A percentile compares a stretch with the other conserved stretches of the same genome.
These are phyloP conservation scores for Boletus eberwhitei DNA, from an alignment of 768 basidiomycete genomes.

Conservation along the genomic window DNA sequence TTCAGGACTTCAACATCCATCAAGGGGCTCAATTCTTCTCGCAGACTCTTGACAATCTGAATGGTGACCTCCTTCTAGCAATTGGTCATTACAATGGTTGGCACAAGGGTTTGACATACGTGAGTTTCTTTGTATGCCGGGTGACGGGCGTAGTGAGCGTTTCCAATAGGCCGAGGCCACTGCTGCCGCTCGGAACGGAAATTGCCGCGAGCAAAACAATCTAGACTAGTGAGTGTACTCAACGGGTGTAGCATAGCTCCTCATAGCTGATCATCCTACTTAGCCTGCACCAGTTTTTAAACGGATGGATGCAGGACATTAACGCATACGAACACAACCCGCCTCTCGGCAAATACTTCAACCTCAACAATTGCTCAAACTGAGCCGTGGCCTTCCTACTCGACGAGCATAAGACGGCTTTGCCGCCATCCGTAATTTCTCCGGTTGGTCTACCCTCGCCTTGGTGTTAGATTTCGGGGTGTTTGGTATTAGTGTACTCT, in stretches of 20 bases:
- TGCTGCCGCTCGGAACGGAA: conserved; percentile 47
- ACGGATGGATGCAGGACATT: conserved; percentile 66
- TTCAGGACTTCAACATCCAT: conserved; percentile 66
- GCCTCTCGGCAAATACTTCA: conserved; percentile 64
- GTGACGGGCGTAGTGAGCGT: not conserved
- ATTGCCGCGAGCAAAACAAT: conserved; percentile 79
- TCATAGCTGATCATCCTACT: not conserved
- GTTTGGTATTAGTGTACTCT: not conserved
- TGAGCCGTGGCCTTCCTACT: not conserved
- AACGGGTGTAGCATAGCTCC: not conserved
- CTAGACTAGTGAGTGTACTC: conserved; percentile 68
- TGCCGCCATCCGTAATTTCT: not conserved
- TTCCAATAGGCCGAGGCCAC: conserved; percentile 48
- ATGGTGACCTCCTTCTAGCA: conserved; percentile 51
- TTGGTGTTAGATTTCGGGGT: not conserved
- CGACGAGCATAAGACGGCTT: not conserved
- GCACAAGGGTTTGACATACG: conserved; percentile 54
- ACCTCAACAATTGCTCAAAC: conserved; percentile 42
- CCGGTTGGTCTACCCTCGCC: not conserved
- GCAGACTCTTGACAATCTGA: conserved; percentile 37
- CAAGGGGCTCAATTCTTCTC: conserved; percentile 64
- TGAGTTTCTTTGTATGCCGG: conserved; percentile 28
- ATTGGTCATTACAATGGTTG: conserved; percentile 82
- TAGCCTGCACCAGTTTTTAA: conserved; percentile 67
- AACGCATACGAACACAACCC: conserved; percentile 45